Percentiles rank a stretch among this genome's conserved stretches.
phyloP scores from a whole-genome alignment of 345 rosid species.

The Microthlaspi erraticum region DNA sequence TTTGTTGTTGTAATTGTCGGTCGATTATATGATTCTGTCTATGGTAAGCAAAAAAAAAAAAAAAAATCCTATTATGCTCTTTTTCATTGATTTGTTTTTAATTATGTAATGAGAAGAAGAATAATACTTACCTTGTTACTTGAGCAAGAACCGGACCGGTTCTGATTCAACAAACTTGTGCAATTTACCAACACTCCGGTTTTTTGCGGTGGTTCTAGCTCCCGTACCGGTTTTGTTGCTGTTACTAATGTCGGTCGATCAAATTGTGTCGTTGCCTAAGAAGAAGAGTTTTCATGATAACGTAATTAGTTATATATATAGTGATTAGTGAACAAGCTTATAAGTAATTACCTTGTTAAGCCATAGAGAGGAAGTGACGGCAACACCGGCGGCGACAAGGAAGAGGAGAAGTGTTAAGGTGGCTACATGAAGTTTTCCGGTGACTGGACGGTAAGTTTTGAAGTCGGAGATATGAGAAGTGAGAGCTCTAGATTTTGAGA shows the following conservation, averaged over 20 bases:
- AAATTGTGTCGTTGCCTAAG: slow-evolving; percentile 25
- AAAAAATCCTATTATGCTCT: background rate
- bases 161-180: slow-evolving; percentile 40
- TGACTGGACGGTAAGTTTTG: slow-evolving; percentile 29
- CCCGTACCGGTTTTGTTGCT: slow-evolving; percentile 26
- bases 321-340: background rate
- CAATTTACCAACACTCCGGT: slow-evolving; percentile 7
- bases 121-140: slow-evolving; percentile 24
- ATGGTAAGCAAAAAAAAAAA: slow-evolving; percentile 1
- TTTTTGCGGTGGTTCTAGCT: slow-evolving; percentile 37
- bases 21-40: slow-evolving; percentile 18
- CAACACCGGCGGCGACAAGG: slow-evolving; percentile 33
- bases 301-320: background rate
- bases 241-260: slow-evolving; percentile 33
- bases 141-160: slow-evolving; percentile 34
- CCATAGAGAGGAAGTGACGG: slow-evolving; percentile 43
- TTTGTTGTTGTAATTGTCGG: slow-evolving; percentile 34
- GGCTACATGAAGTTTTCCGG: slow-evolving; percentile 43
- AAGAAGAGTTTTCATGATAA: background rate
- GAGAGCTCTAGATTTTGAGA: slow-evolving; percentile 44
- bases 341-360: slow-evolving; percentile 33
- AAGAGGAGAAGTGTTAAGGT: slow-evolving; percentile 38
- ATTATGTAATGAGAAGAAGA: background rate
- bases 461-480: slow-evolving; percentile 32
- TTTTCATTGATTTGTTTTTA: background rate